Evolutionary conservation across 2,329 filamentous ascomycete species (phyloP).

Genomic region (Penicillium rolfsii): DNA sequence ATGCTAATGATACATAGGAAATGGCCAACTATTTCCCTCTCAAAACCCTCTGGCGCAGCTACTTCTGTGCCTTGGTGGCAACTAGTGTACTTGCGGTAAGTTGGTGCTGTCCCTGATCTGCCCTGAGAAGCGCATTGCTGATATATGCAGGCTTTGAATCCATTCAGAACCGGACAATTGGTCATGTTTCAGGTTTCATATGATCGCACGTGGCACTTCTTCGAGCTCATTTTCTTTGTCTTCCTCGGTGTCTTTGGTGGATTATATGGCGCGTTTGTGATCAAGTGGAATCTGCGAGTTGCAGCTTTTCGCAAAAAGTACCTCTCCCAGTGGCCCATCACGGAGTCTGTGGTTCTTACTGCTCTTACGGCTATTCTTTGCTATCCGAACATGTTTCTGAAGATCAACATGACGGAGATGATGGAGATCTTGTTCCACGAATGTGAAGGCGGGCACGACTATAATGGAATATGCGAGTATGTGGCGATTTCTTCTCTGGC

Average conservation of each 20-base stretch:
- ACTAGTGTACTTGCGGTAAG: conserved; percentile 80
- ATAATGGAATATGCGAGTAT: conserved; percentile 83
- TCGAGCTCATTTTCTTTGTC: conserved; percentile 91
- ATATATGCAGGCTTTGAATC: conserved; percentile 76
- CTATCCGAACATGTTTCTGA: conserved; percentile 91
- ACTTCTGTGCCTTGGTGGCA: conserved; percentile 94
- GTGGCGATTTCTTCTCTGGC: neutral
- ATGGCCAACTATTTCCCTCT: conserved; percentile 96
- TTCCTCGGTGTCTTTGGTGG: conserved; percentile 91
- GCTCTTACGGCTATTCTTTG: conserved; percentile 86
- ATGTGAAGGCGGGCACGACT: conserved; percentile 86
- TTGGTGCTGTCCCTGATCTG: conserved; percentile 7
- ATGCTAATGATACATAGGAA: conserved; percentile 57
- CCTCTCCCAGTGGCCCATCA: conserved; percentile 77
- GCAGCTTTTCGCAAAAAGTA: conserved; percentile 96
- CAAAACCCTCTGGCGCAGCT: conserved; percentile 97
- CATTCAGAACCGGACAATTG: conserved; percentile 92
- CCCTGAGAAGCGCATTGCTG: conserved; percentile 9
- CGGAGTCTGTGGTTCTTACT: conserved; percentile 84
- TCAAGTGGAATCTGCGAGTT: conserved; percentile 92
- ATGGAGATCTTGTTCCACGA: conserved; percentile 98
- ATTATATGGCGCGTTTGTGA: conserved; percentile 93
- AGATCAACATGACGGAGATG: conserved; percentile 98
- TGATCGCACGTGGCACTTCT: conserved; percentile 96
- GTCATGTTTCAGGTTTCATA: conserved; percentile 99